These are phyloP conservation scores for Paramecium primaurelia DNA, from an alignment of 73 alveolate species.

Conservation along the genomic window DNA sequence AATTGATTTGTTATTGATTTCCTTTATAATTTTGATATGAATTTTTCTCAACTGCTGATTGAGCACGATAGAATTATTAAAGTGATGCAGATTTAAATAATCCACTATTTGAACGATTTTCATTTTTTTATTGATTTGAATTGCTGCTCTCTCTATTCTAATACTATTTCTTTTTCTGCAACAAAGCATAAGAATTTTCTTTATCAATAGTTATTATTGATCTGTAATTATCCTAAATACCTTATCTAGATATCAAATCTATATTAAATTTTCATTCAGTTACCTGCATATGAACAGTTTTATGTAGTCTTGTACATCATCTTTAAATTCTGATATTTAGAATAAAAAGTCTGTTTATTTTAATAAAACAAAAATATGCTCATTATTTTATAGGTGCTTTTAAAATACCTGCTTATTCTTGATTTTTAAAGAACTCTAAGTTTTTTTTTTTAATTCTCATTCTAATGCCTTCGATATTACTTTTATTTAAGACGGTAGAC, in stretches of 20 bases:
- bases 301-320: background rate
- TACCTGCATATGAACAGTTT: constrained; percentile 2
- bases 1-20: background rate
- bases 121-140: background rate
- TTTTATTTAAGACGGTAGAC: background rate
- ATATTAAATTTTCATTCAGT: background rate
- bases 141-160: background rate
- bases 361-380: background rate
- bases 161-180: background rate
- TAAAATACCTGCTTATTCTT: background rate
- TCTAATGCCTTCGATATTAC: background rate
- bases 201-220: background rate
- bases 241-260: background rate
- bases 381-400: background rate
- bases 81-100: background rate
- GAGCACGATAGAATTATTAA: background rate
- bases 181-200: constrained; percentile 17
- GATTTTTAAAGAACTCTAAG: background rate
- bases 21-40: background rate
- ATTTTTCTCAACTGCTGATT: background rate
- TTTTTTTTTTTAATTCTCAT: background rate
- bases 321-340: background rate
- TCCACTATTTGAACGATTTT: background rate
- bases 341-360: constrained; percentile 37
- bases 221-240: background rate